Evolutionary conservation across 371 early-diverging fungal species (phyloP), one percentile per base, ranked within the genome.

Genomic region (Mortierella polycephala): DNA sequence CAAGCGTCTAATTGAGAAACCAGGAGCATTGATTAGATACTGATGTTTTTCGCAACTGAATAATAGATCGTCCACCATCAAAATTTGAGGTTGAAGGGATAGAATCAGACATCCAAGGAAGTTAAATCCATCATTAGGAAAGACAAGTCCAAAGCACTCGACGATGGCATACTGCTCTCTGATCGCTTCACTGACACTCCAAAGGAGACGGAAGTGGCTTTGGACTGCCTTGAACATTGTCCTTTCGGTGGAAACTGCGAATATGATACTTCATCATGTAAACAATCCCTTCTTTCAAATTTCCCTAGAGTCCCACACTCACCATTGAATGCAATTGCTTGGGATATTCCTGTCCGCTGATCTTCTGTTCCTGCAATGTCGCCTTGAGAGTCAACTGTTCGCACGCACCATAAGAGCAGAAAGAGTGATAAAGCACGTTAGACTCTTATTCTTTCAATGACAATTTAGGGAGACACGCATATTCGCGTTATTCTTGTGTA

Each of bases 231-330:
- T 75, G 37, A 65, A 81, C 81, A 81, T 71, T 57, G 81, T 81
- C 81, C 81, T 71, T 81, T 71, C 62, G 81, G 81, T 81, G 81
- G 81, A 81, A 81, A 81, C 81, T 81, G 81, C 81, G 81, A 81
- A 81, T 81, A 67, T 67, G 42, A 55, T 23, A 59, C 56, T 58
- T 79, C 79, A 79, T 79, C 79, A 79, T 79, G 54, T 51, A 68
- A 68, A 55, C 51, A 20, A 23, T 45, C 50, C 7, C 20, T 30
- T 30, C 13, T 16, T 49, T 50, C 16, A 53, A 11, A 23, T 2
- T 7, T 50, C 16, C 7, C 0, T 11, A 20, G 20, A n/a, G 20
- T 11, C 14, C 1, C 18, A 50, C 8, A 50, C 50, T 50, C 50
- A 39, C 37, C 20, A n/a, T n/a, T n/a, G n/a, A n/a, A n/a, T n/a